These are phyloP conservation scores for Bipolaris oryzae DNA, from an alignment of 2,329 filamentous ascomycete genomes.

Conservation along the genomic window DNA sequence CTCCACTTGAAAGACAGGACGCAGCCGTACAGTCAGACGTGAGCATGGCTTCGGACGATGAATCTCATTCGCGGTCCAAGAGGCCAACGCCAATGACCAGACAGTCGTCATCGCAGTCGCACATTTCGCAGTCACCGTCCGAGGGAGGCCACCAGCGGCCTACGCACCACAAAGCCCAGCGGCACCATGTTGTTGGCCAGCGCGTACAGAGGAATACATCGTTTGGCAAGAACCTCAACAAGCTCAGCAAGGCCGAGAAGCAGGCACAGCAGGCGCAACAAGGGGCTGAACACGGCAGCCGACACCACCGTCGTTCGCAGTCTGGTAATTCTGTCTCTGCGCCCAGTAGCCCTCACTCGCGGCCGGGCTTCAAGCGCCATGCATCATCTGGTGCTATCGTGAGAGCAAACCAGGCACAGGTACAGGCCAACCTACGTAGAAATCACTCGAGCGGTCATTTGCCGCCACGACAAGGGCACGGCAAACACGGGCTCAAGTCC, in stretches of 20 bases:
- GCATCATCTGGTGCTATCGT: constrained; percentile 49
- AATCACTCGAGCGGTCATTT: constrained; percentile 56
- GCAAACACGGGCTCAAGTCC: constrained; percentile 48
- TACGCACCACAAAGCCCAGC: constrained; percentile 42
- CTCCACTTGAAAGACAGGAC: constrained; percentile 20
- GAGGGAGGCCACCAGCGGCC: constrained; percentile 35
- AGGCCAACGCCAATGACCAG: constrained; percentile 44
- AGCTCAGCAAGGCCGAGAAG: constrained; percentile 45
- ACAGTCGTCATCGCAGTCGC: constrained; percentile 47
- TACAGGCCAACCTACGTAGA: constrained; percentile 46
- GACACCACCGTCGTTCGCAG: constrained; percentile 47
- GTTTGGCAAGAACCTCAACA: constrained; percentile 52
- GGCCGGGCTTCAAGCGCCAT: constrained; percentile 52
- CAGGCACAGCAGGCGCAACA: constrained; percentile 27
- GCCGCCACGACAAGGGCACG: constrained; percentile 48
- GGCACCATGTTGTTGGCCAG: constrained; percentile 51
- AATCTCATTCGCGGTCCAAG: constrained; percentile 44
- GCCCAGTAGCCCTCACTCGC: constrained; percentile 42
- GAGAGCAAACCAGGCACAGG: constrained; percentile 41
- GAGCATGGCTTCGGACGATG: constrained; percentile 47
- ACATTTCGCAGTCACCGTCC: constrained; percentile 48
- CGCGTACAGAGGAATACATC: constrained; percentile 50
- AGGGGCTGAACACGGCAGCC: constrained; percentile 34
- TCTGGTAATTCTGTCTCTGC: constrained; percentile 46
- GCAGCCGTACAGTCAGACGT: constrained; percentile 33